These are phyloP conservation scores for Pittosporum tobira DNA, from an alignment of 129 eudicot genomes.

Conservation along the genomic window DNA sequence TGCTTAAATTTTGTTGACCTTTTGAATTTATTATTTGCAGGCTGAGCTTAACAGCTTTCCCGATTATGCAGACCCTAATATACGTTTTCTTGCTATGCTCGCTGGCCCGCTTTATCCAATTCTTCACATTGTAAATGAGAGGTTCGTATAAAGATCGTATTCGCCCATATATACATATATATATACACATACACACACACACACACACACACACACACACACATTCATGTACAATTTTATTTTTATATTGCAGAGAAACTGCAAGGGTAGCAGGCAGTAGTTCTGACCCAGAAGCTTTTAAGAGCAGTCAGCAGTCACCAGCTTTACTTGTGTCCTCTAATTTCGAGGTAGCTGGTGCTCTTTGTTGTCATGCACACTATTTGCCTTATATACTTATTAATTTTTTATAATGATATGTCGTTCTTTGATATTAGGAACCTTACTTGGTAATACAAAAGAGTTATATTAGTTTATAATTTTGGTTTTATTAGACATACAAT, in stretches of 20 bases:
- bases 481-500: too few relatives aligned
- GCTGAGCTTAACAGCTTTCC: slow-evolving; percentile 70
- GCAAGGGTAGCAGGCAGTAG: slow-evolving; percentile 39
- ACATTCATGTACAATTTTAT: background rate
- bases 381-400: background rate
- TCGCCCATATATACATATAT: too few relatives aligned
- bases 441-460: too few relatives aligned
- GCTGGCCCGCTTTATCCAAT: slow-evolving; percentile 81
- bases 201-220: too few relatives aligned
- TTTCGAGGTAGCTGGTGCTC: slow-evolving; percentile 55
- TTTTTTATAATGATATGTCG: too few relatives aligned
- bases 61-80: slow-evolving; percentile 66
- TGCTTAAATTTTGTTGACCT: slow-evolving; percentile 4
- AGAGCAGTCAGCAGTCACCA: slow-evolving; percentile 44
- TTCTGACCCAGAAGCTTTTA: slow-evolving; percentile 57
- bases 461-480: too few relatives aligned
- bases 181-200: too few relatives aligned
- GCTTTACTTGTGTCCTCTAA: slow-evolving; percentile 81
- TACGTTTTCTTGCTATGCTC: slow-evolving; percentile 94
- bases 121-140: slow-evolving; percentile 69
- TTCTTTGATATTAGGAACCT: too few relatives aligned
- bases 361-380: background rate
- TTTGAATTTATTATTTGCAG: slow-evolving; percentile 30
- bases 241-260: slow-evolving; percentile 46
- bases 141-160: slow-evolving; percentile 52